Conservation (phyloP, 805 yeast species). For the Suhomyces canberraensis region DNA sequence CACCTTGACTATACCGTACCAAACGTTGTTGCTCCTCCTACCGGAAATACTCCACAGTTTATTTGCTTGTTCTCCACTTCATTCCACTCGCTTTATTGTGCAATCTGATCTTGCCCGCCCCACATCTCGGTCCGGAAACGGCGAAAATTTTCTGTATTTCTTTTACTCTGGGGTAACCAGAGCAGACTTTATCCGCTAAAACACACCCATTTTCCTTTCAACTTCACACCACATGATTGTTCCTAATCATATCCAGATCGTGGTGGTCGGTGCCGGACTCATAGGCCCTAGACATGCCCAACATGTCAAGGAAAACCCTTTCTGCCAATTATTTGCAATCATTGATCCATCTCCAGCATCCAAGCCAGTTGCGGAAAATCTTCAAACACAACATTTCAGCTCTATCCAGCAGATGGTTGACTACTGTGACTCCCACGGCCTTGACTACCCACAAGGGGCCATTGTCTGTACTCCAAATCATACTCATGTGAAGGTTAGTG, state of each 20-base stretch:
- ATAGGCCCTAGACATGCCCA: slow-evolving; percentile 29
- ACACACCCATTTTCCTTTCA: background rate
- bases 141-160: background rate
- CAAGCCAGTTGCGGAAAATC: slow-evolving; percentile 15
- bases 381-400: slow-evolving; percentile 16
- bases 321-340: slow-evolving; percentile 22
- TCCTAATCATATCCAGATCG: slow-evolving; percentile 8
- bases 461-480: slow-evolving; percentile 42
- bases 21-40: too few species aligned
- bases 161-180: background rate
- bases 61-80: too few species aligned
- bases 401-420: slow-evolving; percentile 17
- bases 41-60: too few species aligned
- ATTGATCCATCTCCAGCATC: slow-evolving; percentile 25
- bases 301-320: slow-evolving; percentile 16
- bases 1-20: too few species aligned
- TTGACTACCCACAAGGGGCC: slow-evolving; percentile 37
- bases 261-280: slow-evolving; percentile 26
- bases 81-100: too few species aligned
- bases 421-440: slow-evolving; percentile 13
- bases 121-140: background rate
- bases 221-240: slow-evolving; percentile 9
- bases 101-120: too few species aligned
- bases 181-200: background rate
- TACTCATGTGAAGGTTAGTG: slow-evolving; percentile 34